These are phyloP conservation scores for Yarrowia sp. DNA, from an alignment of 805 yeast species.

Conservation along the genomic window DNA sequence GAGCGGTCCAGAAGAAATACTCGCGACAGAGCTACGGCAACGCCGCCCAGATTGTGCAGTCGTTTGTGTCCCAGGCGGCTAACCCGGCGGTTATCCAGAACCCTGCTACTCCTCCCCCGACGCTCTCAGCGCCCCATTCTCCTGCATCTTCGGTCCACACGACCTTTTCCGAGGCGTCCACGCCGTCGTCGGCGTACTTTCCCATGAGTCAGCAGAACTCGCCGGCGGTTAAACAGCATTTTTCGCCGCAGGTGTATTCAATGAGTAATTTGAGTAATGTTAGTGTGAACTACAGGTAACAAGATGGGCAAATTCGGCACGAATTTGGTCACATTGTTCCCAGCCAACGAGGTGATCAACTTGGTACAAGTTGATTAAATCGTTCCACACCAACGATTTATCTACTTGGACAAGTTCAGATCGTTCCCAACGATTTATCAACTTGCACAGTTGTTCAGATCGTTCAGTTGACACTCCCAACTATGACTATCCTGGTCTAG, in stretches of 20 bases:
- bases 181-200: conserved; percentile 38
- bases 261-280: conserved; percentile 25
- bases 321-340: too few species aligned
- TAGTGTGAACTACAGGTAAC: conserved; percentile 10
- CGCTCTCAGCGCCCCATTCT: conserved; percentile 39
- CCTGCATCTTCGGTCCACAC: conserved; percentile 36
- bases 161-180: conserved; percentile 33
- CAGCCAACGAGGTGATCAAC: too few species aligned
- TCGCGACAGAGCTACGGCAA: conserved; percentile 47
- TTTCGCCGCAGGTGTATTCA: conserved; percentile 32
- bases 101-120: conserved; percentile 45
- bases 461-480: too few species aligned
- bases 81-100: conserved; percentile 41
- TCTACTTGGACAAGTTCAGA: too few species aligned
- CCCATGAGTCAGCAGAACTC: conserved; percentile 25
- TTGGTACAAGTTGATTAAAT: too few species aligned
- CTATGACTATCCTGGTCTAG: too few species aligned
- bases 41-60: conserved; percentile 49
- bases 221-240: conserved; percentile 29
- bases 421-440: too few species aligned
- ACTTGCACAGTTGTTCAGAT: too few species aligned
- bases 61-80: conserved; percentile 43
- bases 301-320: too few species aligned
- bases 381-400: too few species aligned
- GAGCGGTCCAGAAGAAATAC: conserved; percentile 53